Percentiles rank a stretch among this genome's conserved stretches.
Evolutionary conservation across 805 yeast genomes (phyloP).

Genomic region (Cyberlindnera mycetangii): DNA sequence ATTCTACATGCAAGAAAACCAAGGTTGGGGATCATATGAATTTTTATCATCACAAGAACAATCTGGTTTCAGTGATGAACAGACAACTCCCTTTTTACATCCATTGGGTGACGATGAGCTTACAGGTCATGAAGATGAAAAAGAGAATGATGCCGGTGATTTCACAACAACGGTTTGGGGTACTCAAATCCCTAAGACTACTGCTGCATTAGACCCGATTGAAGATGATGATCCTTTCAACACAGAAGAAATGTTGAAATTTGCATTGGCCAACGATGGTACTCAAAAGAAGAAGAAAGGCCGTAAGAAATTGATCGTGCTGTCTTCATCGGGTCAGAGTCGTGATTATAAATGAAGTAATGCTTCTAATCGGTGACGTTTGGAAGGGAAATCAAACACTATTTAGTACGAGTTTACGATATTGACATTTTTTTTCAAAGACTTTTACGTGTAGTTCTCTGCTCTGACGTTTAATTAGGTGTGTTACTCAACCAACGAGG

Average conservation of each 20-base stretch:
- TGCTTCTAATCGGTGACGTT: no score
- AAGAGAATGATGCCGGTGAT: constrained; percentile 17
- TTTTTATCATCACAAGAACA: constrained; percentile 12
- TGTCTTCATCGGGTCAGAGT: constrained; percentile 14
- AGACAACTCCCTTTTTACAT: constrained; percentile 22
- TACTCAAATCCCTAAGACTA: constrained; percentile 39
- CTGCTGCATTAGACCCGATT: constrained; percentile 31
- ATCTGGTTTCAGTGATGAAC: not conserved
- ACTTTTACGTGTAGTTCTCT: no score
- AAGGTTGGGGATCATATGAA: constrained; percentile 36
- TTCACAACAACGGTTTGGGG: constrained; percentile 73
- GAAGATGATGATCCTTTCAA: constrained; percentile 28
- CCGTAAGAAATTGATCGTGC: constrained; percentile 20
- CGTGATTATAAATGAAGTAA: constrained; percentile 4
- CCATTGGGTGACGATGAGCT: constrained; percentile 26
- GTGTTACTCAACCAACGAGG: no score
- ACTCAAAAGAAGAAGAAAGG: constrained; percentile 19
- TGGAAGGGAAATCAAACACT: not conserved
- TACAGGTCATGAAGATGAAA: constrained; percentile 8
- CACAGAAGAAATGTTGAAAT: constrained; percentile 17
- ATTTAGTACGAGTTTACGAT: not conserved
- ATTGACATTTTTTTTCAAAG: no score
- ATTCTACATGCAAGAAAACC: constrained; percentile 58
- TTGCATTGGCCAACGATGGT: constrained; percentile 6
- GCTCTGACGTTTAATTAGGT: no score